Evolutionary conservation across 2,329 filamentous ascomycete species (phyloP).

Genomic region (Coniochaeta prunicola): DNA sequence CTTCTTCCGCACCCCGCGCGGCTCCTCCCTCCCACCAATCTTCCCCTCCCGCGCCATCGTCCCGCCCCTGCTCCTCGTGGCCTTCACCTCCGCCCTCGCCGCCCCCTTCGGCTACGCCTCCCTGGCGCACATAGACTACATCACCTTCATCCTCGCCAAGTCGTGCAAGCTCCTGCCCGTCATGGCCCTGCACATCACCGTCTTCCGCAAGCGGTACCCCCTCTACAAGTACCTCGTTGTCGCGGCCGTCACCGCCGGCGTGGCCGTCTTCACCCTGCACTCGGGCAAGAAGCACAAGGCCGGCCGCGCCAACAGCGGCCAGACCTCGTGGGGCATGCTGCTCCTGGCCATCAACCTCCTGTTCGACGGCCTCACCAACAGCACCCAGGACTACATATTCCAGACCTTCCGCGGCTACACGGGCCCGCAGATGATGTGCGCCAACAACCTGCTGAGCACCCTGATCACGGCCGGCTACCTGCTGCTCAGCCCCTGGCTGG

Average conservation of each 20-base stretch:
- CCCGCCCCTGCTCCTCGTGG: constrained; percentile 73
- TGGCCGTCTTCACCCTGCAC: constrained; percentile 91
- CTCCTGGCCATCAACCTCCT: constrained; percentile 84
- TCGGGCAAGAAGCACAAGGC: constrained; percentile 45
- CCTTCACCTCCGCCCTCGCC: constrained; percentile 79
- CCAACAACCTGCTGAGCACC: constrained; percentile 85
- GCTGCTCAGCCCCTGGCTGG: constrained; percentile 71
- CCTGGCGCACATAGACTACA: constrained; percentile 91
- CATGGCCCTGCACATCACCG: constrained; percentile 90
- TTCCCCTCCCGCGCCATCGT: constrained; percentile 74
- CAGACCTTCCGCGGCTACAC: constrained; percentile 69
- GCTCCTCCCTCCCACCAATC: constrained; percentile 50
- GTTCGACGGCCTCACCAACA: constrained; percentile 94
- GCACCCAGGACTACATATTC: constrained; percentile 94
- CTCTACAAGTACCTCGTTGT: constrained; percentile 97
- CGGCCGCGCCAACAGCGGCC: constrained; percentile 35
- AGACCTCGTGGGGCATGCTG: constrained; percentile 70
- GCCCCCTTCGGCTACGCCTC: constrained; percentile 94
- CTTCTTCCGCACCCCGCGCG: constrained; percentile 49
- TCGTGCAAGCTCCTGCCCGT: constrained; percentile 98
- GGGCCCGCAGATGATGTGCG: constrained; percentile 99
- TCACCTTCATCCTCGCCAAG: constrained; percentile 95
- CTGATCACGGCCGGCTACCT: constrained; percentile 71
- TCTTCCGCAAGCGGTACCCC: constrained; percentile 85
- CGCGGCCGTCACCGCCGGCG: constrained; percentile 80